Percentiles rank a stretch among this genome's conserved stretches.
phyloP scores from a whole-genome alignment of 768 basidiomycete species.

The Termitomyces sp. region DNA sequence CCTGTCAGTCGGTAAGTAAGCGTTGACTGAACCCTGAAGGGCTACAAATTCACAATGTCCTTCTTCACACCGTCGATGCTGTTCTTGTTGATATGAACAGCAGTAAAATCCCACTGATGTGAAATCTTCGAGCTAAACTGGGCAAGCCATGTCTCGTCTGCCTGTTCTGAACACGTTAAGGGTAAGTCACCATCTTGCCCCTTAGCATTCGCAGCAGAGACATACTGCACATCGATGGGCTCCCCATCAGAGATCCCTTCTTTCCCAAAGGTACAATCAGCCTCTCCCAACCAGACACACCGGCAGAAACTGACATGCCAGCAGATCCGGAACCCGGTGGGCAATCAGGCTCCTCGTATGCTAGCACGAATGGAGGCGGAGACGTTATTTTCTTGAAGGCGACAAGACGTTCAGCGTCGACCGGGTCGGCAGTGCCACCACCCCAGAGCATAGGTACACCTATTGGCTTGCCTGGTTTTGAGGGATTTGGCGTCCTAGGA shows the following conservation, averaged over 20 bases:
- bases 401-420: slow-evolving; percentile 31
- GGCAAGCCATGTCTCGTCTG: slow-evolving; percentile 41
- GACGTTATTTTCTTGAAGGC: slow-evolving; percentile 28
- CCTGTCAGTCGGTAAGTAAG: slow-evolving; percentile 18
- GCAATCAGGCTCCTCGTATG: slow-evolving; percentile 45
- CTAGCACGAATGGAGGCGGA: slow-evolving; percentile 34
- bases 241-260: slow-evolving; percentile 35
- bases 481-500: slow-evolving; percentile 34
- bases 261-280: slow-evolving; percentile 34
- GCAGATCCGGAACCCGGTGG: slow-evolving; percentile 37
- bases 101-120: slow-evolving; percentile 40
- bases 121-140: slow-evolving; percentile 30
- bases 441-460: slow-evolving; percentile 46
- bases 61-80: slow-evolving; percentile 35
- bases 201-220: not conserved
- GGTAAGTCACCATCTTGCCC: not conserved
- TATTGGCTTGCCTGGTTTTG: slow-evolving; percentile 31
- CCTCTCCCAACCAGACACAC: slow-evolving; percentile 32
- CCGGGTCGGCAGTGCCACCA: slow-evolving; percentile 29
- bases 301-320: slow-evolving; percentile 36
- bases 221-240: slow-evolving; percentile 46
- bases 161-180: slow-evolving; percentile 29
- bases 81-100: slow-evolving; percentile 45
- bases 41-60: slow-evolving; percentile 28
- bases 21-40: not conserved